phyloP scores from a whole-genome alignment of 305 asterid genomes.

The Ajuga reptans region DNA sequence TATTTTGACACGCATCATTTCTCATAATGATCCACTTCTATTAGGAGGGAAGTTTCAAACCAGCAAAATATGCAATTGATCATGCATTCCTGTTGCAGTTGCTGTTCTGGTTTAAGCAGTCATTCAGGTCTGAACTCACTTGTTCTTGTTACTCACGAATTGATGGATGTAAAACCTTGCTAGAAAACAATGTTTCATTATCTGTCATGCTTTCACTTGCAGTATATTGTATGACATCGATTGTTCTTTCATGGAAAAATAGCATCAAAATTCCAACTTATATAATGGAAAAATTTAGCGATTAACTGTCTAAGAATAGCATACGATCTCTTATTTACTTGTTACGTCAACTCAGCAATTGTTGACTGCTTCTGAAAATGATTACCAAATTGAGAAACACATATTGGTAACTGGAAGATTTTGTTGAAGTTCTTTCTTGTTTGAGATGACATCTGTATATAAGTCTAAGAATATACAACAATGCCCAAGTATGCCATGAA shows the following conservation, averaged over 20 bases:
- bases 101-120: constrained; percentile 94
- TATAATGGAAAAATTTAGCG: not conserved
- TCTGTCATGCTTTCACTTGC: constrained; percentile 6
- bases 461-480: not conserved
- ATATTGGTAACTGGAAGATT: not conserved
- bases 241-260: not conserved
- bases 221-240: not conserved
- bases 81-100: constrained; percentile 86
- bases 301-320: constrained; percentile 8
- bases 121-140: constrained; percentile 57
- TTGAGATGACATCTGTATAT: not conserved
- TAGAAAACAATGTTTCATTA: constrained; percentile 10
- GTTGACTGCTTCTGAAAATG: constrained; percentile 6
- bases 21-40: constrained; percentile 22
- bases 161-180: constrained; percentile 9
- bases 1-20: constrained; percentile 10
- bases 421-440: constrained; percentile 7
- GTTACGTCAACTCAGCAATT: constrained; percentile 11
- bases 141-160: constrained; percentile 12
- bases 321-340: not conserved
- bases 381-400: not conserved
- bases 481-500: not conserved
- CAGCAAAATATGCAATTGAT: constrained; percentile 64
- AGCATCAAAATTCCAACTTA: constrained; percentile 8
- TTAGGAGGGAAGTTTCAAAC: constrained; percentile 75